A percentile compares a stretch with the other conserved stretches of the same genome.
phyloP scores from a whole-genome alignment of 768 basidiomycete genomes.

The Suillus bovinus region DNA sequence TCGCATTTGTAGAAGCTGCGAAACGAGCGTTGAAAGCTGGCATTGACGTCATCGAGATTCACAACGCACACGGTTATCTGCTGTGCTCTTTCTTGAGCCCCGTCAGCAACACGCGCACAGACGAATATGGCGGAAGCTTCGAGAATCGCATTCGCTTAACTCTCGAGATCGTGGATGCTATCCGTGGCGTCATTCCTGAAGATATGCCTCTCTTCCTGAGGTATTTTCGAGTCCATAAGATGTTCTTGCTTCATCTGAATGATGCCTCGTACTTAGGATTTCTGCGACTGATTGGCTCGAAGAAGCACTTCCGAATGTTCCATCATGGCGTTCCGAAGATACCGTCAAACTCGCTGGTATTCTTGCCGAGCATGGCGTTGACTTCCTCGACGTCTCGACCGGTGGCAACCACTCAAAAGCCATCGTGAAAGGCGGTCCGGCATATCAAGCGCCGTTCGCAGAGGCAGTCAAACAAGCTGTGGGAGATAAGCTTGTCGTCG shows the following conservation, averaged over 20 bases:
- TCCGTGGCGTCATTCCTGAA: constrained; percentile 58
- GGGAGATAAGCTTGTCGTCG: constrained; percentile 40
- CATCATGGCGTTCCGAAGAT: constrained; percentile 70
- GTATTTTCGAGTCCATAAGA: constrained; percentile 27
- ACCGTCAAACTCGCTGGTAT: constrained; percentile 59
- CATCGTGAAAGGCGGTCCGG: constrained; percentile 12
- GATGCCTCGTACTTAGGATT: constrained; percentile 38
- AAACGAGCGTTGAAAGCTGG: constrained; percentile 57
- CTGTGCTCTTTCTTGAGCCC: constrained; percentile 62
- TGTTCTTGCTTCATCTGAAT: not conserved
- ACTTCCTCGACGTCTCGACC: constrained; percentile 71
- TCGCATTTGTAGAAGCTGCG: constrained; percentile 54
- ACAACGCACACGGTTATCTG: constrained; percentile 69
- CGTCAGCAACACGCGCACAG: constrained; percentile 58
- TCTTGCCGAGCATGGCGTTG: constrained; percentile 65
- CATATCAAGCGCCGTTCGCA: constrained; percentile 60
- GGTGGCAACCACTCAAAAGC: constrained; percentile 57
- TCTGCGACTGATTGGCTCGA: constrained; percentile 79
- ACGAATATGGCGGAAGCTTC: constrained; percentile 70
- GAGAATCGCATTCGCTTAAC: constrained; percentile 67
- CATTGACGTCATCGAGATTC: constrained; percentile 75
- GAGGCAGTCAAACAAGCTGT: constrained; percentile 50
- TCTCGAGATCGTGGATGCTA: constrained; percentile 62
- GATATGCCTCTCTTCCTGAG: constrained; percentile 73
- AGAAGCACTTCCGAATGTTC: constrained; percentile 53